These are phyloP conservation scores for Xylariales sp. DNA, from an alignment of 2,329 filamentous ascomycete species.

Conservation along the genomic window DNA sequence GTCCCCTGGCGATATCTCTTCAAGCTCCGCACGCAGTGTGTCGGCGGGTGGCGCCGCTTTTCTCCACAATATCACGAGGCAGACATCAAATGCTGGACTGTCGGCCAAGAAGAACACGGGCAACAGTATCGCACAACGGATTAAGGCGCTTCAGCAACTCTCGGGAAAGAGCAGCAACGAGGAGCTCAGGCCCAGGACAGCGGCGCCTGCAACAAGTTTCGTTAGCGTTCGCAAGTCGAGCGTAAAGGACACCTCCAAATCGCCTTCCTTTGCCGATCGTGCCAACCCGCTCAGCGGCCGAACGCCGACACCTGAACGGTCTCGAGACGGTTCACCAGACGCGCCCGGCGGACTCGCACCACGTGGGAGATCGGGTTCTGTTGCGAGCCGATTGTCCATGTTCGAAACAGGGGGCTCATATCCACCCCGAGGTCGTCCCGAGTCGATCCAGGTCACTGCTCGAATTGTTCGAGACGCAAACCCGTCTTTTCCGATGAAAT, in stretches of 20 bases:
- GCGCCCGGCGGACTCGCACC: conserved; percentile 13
- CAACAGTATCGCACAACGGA: conserved; percentile 87
- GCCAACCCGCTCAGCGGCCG: conserved; percentile 27
- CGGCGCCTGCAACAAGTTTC: conserved; percentile 35
- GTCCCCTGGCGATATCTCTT: conserved; percentile 40
- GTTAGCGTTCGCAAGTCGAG: conserved; percentile 38
- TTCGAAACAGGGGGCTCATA: conserved; percentile 40
- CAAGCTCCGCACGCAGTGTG: conserved; percentile 45
- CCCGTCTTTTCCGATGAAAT: conserved; percentile 34
- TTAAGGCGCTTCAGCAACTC: conserved; percentile 86
- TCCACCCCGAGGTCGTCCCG: conserved; percentile 47
- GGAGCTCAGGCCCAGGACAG: conserved; percentile 21
- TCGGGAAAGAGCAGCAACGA: conserved; percentile 37
- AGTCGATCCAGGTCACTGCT: conserved; percentile 85
- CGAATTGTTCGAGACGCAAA: conserved; percentile 68
- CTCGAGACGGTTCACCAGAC: conserved; percentile 19
- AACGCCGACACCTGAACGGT: conserved; percentile 19
- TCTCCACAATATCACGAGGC: conserved; percentile 49
- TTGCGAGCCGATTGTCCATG: conserved; percentile 51
- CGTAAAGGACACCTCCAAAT: conserved; percentile 25
- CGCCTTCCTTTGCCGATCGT: conserved; percentile 31
- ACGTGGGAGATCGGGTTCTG: conserved; percentile 47
- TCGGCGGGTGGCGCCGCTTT: conserved; percentile 53
- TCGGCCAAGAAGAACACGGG: conserved; percentile 73
- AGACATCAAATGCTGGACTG: conserved; percentile 44